Evolutionary conservation across 768 basidiomycete genomes (phyloP).

Genomic region (Boletus fagicola): DNA sequence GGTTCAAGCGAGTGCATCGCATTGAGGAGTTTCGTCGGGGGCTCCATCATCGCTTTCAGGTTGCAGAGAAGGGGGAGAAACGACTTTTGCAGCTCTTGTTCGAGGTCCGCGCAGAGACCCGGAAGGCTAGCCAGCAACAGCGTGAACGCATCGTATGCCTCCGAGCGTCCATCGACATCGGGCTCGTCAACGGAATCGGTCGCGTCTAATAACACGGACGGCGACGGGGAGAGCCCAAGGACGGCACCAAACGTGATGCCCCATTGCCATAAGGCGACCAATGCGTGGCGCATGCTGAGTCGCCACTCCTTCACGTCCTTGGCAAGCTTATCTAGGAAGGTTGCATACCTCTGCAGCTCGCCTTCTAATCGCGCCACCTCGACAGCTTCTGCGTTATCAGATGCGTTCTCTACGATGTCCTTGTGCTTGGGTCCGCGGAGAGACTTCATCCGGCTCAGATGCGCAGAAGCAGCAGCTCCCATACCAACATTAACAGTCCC

Average conservation of each 20-base stretch:
- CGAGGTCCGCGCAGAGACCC: conserved; percentile 51
- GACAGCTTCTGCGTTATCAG: conserved; percentile 43
- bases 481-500: conserved; percentile 40
- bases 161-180: conserved; percentile 36
- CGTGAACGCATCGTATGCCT: conserved; percentile 73
- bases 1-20: conserved; percentile 75
- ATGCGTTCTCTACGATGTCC: conserved; percentile 25
- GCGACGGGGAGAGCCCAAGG: conserved; percentile 53
- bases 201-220: conserved; percentile 19
- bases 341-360: conserved; percentile 55
- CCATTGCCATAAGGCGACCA: conserved; percentile 58
- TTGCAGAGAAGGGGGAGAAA: conserved; percentile 58
- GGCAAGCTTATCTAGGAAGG: conserved; percentile 60
- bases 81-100: conserved; percentile 49
- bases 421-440: conserved; percentile 38
- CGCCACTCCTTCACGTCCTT: conserved; percentile 66
- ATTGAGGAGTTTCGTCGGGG: conserved; percentile 63
- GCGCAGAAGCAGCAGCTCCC: conserved; percentile 54
- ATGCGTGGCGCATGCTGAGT: conserved; percentile 46
- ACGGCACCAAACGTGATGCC: conserved; percentile 63
- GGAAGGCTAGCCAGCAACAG: conserved; percentile 55
- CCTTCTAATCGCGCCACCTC: conserved; percentile 54
- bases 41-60: conserved; percentile 56
- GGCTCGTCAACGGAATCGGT: conserved; percentile 11
- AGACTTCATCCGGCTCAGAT: conserved; percentile 59